Evolutionary conservation across 257 asterid genomes (phyloP).

Genomic region (Ballota nigra): DNA sequence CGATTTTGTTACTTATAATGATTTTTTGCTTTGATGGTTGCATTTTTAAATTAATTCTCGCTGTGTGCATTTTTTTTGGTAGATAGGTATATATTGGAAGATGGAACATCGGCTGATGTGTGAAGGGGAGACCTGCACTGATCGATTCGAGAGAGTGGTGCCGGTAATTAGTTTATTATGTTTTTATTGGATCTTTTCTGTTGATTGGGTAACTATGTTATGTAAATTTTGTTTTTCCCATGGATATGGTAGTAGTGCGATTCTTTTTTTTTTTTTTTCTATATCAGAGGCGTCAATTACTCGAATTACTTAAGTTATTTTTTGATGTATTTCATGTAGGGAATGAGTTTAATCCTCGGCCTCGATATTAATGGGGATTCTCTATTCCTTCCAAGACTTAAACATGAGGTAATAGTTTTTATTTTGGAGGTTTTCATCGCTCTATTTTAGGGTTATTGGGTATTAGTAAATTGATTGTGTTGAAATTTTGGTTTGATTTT

Average conservation of each 20-base stretch:
- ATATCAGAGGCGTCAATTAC: background rate
- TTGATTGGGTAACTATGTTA: background rate
- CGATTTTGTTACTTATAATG: background rate
- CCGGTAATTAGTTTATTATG: slow-evolving; percentile 41
- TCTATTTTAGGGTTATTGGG: no score
- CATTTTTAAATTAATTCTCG: slow-evolving; percentile 1
- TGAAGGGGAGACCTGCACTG: slow-evolving; percentile 81
- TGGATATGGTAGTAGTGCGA: no score
- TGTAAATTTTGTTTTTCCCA: background rate
- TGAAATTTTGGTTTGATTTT: no score
- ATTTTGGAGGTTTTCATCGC: no score
- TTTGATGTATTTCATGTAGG: no score
- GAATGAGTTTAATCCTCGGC: no score
- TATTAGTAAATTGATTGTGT: no score
- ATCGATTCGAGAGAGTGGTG: slow-evolving; percentile 82
- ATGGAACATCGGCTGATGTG: slow-evolving; percentile 90
- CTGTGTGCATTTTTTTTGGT: background rate
- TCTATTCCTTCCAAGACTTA: no score
- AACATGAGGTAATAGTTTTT: no score
- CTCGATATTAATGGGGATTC: no score
- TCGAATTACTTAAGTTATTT: no score
- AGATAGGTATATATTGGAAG: slow-evolving; percentile 96
- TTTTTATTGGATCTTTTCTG: background rate
- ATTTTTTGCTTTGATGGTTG: background rate
- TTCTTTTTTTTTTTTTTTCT: no score